Evolutionary conservation across 2,329 filamentous ascomycete species (phyloP).

Genomic region (Coleophoma eucalyptorum): DNA sequence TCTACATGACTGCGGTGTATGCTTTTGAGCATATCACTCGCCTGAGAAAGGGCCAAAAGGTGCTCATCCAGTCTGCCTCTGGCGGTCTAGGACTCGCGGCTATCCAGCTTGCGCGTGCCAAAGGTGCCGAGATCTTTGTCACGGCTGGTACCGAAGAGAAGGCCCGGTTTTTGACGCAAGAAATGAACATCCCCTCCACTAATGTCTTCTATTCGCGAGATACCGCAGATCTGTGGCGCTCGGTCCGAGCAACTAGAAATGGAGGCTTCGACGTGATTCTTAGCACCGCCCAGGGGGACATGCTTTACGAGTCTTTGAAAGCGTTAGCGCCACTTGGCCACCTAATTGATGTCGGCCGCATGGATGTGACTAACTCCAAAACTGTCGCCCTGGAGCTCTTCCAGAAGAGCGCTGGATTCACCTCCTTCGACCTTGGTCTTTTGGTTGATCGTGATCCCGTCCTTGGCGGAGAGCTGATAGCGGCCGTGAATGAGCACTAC

Average conservation of each 20-base stretch:
- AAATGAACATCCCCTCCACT: constrained; percentile 26
- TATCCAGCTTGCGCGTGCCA: background rate
- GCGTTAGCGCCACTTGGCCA: constrained; percentile 22
- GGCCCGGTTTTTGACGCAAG: constrained; percentile 16
- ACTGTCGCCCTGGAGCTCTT: background rate
- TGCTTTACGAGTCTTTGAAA: constrained; percentile 20
- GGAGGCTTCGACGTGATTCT: constrained; percentile 21
- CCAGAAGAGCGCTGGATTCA: background rate
- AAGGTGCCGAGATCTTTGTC: background rate
- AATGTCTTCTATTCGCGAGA: constrained; percentile 32
- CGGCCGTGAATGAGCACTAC: background rate
- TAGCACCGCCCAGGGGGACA: constrained; percentile 17
- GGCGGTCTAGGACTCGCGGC: background rate
- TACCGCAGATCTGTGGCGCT: constrained; percentile 11
- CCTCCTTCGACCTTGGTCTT: constrained; percentile 1
- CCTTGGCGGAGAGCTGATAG: background rate
- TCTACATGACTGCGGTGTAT: background rate
- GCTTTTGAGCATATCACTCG: background rate
- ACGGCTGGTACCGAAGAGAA: background rate
- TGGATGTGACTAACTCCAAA: background rate
- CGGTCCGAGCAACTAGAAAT: constrained; percentile 12
- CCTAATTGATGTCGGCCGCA: constrained; percentile 2
- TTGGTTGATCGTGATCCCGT: background rate
- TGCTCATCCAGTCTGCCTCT: background rate
- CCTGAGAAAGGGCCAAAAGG: background rate